Percentiles rank a stretch among this genome's conserved stretches.
These are phyloP conservation scores for Pyrus bretschneideri DNA, from an alignment of 306 rosid genomes.

Conservation along the genomic window DNA sequence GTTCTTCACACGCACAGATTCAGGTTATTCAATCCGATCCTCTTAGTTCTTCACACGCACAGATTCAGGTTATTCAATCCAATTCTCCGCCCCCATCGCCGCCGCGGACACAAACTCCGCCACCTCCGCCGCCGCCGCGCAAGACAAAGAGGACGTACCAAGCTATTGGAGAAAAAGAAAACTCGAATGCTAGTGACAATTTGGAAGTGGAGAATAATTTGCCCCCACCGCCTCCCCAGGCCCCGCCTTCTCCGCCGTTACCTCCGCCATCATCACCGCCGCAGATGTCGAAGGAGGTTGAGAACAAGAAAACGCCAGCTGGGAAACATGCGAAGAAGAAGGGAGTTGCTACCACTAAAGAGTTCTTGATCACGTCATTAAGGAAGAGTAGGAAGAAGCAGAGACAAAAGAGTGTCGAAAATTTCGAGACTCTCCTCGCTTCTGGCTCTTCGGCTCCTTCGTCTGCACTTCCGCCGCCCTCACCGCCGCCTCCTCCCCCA, in stretches of 20 bases:
- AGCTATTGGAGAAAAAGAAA: conserved; percentile 11
- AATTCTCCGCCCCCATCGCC: conserved; percentile 2
- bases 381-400: conserved; percentile 58
- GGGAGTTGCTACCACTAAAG: conserved; percentile 39
- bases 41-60: background rate
- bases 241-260: conserved; percentile 13
- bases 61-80: background rate
- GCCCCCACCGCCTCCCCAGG: background rate
- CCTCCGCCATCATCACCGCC: background rate
- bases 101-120: conserved; percentile 29
- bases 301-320: conserved; percentile 17
- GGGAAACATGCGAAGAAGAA: conserved; percentile 33
- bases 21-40: background rate
- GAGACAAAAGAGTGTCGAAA: conserved; percentile 55
- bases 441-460: conserved; percentile 11
- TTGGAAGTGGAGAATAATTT: background rate
- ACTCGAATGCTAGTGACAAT: background rate
- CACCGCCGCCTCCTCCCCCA: conserved; percentile 25
- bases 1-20: background rate
- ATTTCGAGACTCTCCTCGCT: conserved; percentile 32
- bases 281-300: background rate
- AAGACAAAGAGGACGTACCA: conserved; percentile 27
- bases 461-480: conserved; percentile 30
- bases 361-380: conserved; percentile 32
- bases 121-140: conserved; percentile 4